Base-by-base conservation (phyloP, 1,284 basidiomycete species). In the Xerocomus cyaneibrunnescens region DNA sequence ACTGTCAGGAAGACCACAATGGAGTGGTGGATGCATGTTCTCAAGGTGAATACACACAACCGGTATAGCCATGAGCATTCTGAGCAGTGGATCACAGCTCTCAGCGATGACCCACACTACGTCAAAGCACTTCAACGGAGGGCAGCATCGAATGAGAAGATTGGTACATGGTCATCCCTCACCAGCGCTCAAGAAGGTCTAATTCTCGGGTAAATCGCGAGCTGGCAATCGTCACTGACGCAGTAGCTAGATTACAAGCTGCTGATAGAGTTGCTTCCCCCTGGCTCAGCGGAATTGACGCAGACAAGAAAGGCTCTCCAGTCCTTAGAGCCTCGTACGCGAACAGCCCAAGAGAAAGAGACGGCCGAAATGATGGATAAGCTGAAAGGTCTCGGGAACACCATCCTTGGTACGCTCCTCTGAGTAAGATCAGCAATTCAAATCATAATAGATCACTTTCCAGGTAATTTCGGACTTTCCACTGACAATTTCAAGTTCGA, bases 401-500 rank as follows among this genome's bases (percentile, higher is more conserved):
- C 79, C 48, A 75, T 99, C 37, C 76, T 99, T n/a, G 94, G 94
- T 85, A 71, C 64, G 76, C 60, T 6, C 32, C 21, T 23, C 45
- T 35, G 10, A 31, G 16, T 32, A 37, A 54, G 22, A 30, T 30
- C 40, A 28, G 21, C 27, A 14, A 21, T 23, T 17, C 31, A 22
- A 40, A 27, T 22, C 31, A 43, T 47, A 19, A 34, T 34, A 9
- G 13, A 32, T 17, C 28, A 19, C 30, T 32, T 48, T 27, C 34
- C 56, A 92, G 89, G 89, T 3, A 86, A 85, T 56, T 94, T 95
- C 65, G 93, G 92, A 14, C 69, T 95, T 55, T 93, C 88, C 22
- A 94, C 92, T 0, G 85, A 95, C 64, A 95, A 93, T 73, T 99
- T 99, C 80, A 89, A 98, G 72, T 92, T 99, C 61, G 85, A 87